Percentiles rank a stretch among this genome's conserved stretches.
Evolutionary conservation across 768 basidiomycete species (phyloP).

Genomic region (Sporobolomyces pararoseus): DNA sequence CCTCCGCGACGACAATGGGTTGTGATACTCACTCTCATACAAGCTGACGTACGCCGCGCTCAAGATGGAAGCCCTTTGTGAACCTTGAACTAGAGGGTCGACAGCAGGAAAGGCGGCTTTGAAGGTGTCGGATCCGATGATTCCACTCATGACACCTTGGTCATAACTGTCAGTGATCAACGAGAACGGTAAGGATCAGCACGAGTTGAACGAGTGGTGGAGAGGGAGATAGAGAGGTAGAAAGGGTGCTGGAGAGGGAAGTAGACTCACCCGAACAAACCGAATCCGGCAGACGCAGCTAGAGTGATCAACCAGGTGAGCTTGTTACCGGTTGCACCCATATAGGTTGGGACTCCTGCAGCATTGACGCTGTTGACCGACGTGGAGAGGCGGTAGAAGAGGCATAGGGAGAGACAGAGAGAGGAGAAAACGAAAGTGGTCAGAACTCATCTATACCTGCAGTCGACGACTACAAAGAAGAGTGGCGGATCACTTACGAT

Average conservation of each 20-base stretch:
- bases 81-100: constrained; percentile 36
- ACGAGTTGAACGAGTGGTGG: too few species aligned
- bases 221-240: neutral
- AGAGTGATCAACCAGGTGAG: constrained; percentile 25
- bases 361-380: constrained; percentile 18
- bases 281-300: constrained; percentile 28
- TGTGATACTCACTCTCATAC: constrained; percentile 34
- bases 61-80: constrained; percentile 35
- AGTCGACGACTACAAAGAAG: neutral
- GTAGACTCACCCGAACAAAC: constrained; percentile 19
- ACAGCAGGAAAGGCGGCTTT: constrained; percentile 46
- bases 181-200: too few species aligned
- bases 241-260: neutral
- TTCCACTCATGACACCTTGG: constrained; percentile 45
- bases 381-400: neutral
- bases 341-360: constrained; percentile 14
- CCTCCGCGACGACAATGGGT: constrained; percentile 41
- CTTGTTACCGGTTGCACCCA: constrained; percentile 20
- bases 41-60: constrained; percentile 47
- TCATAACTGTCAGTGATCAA: constrained; percentile 45
- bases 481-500: neutral
- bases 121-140: constrained; percentile 46
- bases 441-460: neutral
- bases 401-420: neutral
- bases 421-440: too few species aligned